Evolutionary conservation across 2,329 filamentous ascomycete genomes (phyloP).

Genomic region (Hypoxylon sp.): DNA sequence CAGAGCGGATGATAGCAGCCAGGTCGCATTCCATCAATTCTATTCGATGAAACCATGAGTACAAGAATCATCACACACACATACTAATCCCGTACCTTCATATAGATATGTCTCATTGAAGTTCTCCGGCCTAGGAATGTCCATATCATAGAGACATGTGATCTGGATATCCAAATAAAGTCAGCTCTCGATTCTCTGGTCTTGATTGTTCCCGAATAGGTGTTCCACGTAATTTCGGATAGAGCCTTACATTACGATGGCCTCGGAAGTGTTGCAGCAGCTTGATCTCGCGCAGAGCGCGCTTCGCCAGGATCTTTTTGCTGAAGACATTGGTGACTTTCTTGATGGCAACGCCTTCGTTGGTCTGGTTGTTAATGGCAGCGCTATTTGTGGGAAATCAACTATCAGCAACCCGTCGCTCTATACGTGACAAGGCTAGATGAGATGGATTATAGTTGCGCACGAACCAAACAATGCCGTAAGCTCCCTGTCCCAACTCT

Average conservation of each 20-base stretch:
- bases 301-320: slow-evolving; percentile 99
- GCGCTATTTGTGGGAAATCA: slow-evolving; percentile 70
- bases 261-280: slow-evolving; percentile 97
- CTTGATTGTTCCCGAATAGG: not conserved
- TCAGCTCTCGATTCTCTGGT: slow-evolving; percentile 21
- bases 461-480: slow-evolving; percentile 95
- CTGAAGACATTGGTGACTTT: slow-evolving; percentile 99
- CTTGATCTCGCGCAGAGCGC: slow-evolving; percentile 98
- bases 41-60: slow-evolving; percentile 57
- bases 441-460: slow-evolving; percentile 7
- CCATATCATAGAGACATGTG: slow-evolving; percentile 99
- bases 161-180: slow-evolving; percentile 74
- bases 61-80: not conserved
- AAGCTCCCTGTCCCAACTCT: slow-evolving; percentile 97
- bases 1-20: slow-evolving; percentile 96
- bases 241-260: slow-evolving; percentile 79
- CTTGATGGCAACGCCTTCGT: slow-evolving; percentile 97
- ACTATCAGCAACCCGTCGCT: slow-evolving; percentile 26
- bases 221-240: not conserved
- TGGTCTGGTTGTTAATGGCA: slow-evolving; percentile 90
- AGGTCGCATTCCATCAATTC: slow-evolving; percentile 99
- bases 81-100: slow-evolving; percentile 76
- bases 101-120: slow-evolving; percentile 99
- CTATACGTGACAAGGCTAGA: not conserved
- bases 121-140: slow-evolving; percentile 95